A percentile compares a stretch with the other conserved stretches of the same genome.
These are phyloP conservation scores for Cytospora schulzeri DNA, from an alignment of 2,329 filamentous ascomycete species.

Conservation along the genomic window DNA sequence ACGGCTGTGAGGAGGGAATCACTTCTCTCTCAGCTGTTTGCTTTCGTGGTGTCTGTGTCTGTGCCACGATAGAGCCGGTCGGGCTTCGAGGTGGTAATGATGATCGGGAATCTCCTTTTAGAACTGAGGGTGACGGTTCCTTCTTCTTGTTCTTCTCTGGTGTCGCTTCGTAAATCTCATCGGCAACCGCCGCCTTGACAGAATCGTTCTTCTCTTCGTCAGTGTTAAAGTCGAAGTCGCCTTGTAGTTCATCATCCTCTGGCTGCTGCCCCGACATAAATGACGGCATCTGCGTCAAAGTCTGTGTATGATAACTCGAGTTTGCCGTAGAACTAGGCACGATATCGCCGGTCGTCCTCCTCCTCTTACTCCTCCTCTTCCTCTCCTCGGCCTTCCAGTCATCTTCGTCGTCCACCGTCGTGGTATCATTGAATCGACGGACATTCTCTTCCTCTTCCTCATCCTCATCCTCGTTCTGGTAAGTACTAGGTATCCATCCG, in stretches of 20 bases:
- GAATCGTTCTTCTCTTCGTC: constrained; percentile 1
- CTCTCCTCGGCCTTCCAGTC: background rate
- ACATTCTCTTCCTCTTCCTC: no score
- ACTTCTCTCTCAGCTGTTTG: constrained; percentile 34
- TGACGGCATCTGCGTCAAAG: constrained; percentile 39
- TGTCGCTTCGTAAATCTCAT: background rate
- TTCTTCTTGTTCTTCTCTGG: constrained; percentile 21
- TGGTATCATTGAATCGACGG: constrained; percentile 9
- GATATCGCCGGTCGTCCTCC: constrained; percentile 35
- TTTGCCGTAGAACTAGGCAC: constrained; percentile 26
- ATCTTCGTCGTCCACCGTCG: constrained; percentile 8
- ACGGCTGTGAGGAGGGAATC: constrained; percentile 49
- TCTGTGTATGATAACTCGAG: constrained; percentile 39
- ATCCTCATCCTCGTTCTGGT: constrained; percentile 19
- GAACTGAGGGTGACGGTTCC: background rate
- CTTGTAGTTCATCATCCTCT: constrained; percentile 29
- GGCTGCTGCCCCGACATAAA: constrained; percentile 19
- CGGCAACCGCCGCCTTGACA: no score
- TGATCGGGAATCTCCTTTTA: background rate
- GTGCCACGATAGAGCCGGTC: constrained; percentile 40
- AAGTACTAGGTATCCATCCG: constrained; percentile 28
- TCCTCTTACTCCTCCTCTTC: constrained; percentile 27
- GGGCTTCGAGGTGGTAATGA: constrained; percentile 7
- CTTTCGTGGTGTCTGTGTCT: constrained; percentile 46
- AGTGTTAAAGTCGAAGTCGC: constrained; percentile 11